Evolutionary conservation across 352 stramenopile genomes (phyloP).

Genomic region (Elongisporangium senticosum): DNA sequence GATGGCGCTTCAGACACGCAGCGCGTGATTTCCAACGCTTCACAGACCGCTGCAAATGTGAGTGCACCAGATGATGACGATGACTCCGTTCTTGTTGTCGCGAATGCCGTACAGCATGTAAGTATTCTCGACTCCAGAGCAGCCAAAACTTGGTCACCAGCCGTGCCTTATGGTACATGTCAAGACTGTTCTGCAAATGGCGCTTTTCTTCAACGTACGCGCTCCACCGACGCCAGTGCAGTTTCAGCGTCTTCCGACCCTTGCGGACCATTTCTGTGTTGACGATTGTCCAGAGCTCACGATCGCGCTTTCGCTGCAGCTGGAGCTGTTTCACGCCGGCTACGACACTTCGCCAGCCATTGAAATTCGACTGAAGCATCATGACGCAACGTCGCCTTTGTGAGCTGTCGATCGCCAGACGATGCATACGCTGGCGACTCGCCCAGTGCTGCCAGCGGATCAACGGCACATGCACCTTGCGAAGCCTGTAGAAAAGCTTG

Average conservation of each 20-base stretch:
- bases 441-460: conserved; percentile 25
- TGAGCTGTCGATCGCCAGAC: conserved; percentile 2
- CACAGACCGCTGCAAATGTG: not conserved
- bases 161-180: conserved; percentile 37
- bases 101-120: conserved; percentile 6
- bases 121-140: conserved; percentile 46
- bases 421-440: conserved; percentile 10
- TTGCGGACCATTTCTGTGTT: conserved; percentile 41
- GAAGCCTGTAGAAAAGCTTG: conserved; percentile 50
- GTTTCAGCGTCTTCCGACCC: conserved; percentile 30
- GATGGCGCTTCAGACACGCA: conserved; percentile 15
- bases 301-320: conserved; percentile 36
- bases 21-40: not conserved
- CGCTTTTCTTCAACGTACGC: conserved; percentile 26
- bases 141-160: conserved; percentile 64
- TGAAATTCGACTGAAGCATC: conserved; percentile 11
- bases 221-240: conserved; percentile 44
- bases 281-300: conserved; percentile 50
- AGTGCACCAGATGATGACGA: not conserved
- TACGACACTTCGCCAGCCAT: conserved; percentile 37
- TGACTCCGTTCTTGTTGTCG: not conserved
- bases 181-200: conserved; percentile 37
- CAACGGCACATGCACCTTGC: conserved; percentile 24
- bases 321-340: conserved; percentile 38
- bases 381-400: conserved; percentile 2